Conservation (phyloP, 177 flowering plant species). For the Viscum album region DNA sequence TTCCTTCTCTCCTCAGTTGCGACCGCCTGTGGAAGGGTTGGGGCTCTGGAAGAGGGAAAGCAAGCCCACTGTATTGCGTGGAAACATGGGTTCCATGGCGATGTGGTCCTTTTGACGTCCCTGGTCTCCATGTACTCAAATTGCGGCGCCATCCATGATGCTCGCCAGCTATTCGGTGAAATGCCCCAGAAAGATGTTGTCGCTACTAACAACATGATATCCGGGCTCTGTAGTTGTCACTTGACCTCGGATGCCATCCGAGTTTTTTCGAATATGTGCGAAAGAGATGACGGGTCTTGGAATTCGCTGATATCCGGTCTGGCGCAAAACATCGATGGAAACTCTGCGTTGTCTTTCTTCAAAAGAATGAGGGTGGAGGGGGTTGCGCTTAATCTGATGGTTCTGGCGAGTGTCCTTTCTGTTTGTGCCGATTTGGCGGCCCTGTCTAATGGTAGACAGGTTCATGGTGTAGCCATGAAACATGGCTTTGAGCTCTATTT, state of each 20-base stretch:
- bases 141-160: conserved; percentile 17
- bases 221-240: conserved; percentile 21
- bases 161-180: conserved; percentile 28
- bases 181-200: conserved; percentile 31
- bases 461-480: conserved; percentile 25
- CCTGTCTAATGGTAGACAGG: conserved; percentile 20
- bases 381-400: conserved; percentile 18
- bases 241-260: conserved; percentile 21
- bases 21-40: conserved; percentile 22
- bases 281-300: conserved; percentile 32
- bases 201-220: conserved; percentile 27
- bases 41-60: conserved; percentile 24
- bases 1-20: conserved; percentile 18
- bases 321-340: conserved; percentile 17
- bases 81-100: conserved; percentile 23
- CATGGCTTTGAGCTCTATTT: conserved; percentile 25
- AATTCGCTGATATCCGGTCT: conserved; percentile 35
- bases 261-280: conserved; percentile 23
- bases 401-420: conserved; percentile 29
- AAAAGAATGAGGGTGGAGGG: conserved; percentile 22
- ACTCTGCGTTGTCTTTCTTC: conserved; percentile 19
- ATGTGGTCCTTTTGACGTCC: conserved; percentile 27
- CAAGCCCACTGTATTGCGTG: conserved; percentile 23
- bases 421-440: conserved; percentile 31
- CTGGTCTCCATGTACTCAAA: conserved; percentile 31